Percentiles rank a stretch among this genome's conserved stretches.
Evolutionary conservation across 768 basidiomycete species (phyloP).

Genomic region (Macrolepiota dolichaula): DNA sequence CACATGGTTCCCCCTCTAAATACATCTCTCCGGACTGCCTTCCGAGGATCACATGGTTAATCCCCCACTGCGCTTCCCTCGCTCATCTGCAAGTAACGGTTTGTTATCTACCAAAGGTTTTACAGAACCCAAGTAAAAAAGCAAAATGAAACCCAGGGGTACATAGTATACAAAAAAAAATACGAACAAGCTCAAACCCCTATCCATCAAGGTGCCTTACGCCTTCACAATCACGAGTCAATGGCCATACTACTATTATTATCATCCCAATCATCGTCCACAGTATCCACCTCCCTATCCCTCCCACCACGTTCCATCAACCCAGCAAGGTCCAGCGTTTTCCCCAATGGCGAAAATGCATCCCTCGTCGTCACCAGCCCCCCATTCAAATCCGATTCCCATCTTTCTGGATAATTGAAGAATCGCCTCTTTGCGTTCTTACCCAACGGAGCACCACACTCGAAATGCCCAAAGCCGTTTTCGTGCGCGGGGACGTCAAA

Average conservation of each 20-base stretch:
- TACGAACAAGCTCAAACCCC: too few relatives aligned
- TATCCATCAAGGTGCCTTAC: too few relatives aligned
- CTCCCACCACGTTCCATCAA: constrained; percentile 21
- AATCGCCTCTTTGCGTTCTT: constrained; percentile 47
- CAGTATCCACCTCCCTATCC: constrained; percentile 16
- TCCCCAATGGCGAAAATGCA: constrained; percentile 14
- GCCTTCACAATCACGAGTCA: constrained; percentile 4
- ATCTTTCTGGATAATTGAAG: constrained; percentile 45
- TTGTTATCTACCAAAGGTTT: too few relatives aligned
- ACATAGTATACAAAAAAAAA: too few relatives aligned
- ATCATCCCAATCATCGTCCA: constrained; percentile 18
- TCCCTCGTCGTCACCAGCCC: constrained; percentile 13
- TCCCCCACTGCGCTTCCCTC: not conserved
- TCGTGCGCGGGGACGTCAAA: constrained; percentile 47
- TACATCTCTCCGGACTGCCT: too few relatives aligned
- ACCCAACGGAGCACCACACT: constrained; percentile 25
- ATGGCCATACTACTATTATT: constrained; percentile 16
- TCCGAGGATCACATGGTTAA: not conserved
- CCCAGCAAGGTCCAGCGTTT: constrained; percentile 9
- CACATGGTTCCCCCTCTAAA: not conserved
- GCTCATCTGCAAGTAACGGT: not conserved
- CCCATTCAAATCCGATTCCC: constrained; percentile 26
- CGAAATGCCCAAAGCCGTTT: constrained; percentile 38
- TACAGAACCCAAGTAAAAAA: not conserved
- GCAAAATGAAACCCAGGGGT: not conserved